Conservation (phyloP, 2,329 filamentous ascomycete species). For the Neopestalotiopsis sp. region DNA sequence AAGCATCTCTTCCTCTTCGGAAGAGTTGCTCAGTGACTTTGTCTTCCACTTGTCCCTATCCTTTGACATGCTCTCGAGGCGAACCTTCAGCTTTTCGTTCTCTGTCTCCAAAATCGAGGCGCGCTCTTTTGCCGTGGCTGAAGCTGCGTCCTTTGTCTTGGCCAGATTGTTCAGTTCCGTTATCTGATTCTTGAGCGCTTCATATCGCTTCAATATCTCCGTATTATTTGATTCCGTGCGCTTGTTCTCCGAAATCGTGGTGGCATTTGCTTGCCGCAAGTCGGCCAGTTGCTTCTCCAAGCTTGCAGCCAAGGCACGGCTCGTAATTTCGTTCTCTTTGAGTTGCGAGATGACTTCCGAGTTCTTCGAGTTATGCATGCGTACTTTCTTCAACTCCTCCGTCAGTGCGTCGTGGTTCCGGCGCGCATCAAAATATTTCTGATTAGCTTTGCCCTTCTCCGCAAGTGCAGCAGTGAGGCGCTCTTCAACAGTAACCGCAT, state of each 20-base stretch:
- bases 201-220: slow-evolving; percentile 72
- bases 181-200: slow-evolving; percentile 77
- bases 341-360: slow-evolving; percentile 92
- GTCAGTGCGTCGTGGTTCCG: slow-evolving; percentile 90
- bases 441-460: slow-evolving; percentile 95
- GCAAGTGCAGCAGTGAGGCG: slow-evolving; percentile 74
- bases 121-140: slow-evolving; percentile 56
- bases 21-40: slow-evolving; percentile 81
- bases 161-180: slow-evolving; percentile 76
- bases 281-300: slow-evolving; percentile 91
- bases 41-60: slow-evolving; percentile 85
- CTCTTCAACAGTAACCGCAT: slow-evolving; percentile 78
- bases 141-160: slow-evolving; percentile 73
- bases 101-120: slow-evolving; percentile 73
- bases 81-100: slow-evolving; percentile 77
- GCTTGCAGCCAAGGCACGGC: slow-evolving; percentile 76
- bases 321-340: slow-evolving; percentile 86
- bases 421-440: slow-evolving; percentile 96
- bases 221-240: slow-evolving; percentile 73
- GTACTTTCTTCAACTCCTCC: slow-evolving; percentile 77
- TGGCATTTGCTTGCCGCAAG: slow-evolving; percentile 77
- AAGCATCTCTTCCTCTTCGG: slow-evolving; percentile 82
- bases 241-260: slow-evolving; percentile 73
- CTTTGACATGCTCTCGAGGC: slow-evolving; percentile 79
- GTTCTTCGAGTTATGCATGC: slow-evolving; percentile 84